Conservation (phyloP, 2,329 filamentous ascomycete genomes). For the Tolypocladium tundrense region DNA sequence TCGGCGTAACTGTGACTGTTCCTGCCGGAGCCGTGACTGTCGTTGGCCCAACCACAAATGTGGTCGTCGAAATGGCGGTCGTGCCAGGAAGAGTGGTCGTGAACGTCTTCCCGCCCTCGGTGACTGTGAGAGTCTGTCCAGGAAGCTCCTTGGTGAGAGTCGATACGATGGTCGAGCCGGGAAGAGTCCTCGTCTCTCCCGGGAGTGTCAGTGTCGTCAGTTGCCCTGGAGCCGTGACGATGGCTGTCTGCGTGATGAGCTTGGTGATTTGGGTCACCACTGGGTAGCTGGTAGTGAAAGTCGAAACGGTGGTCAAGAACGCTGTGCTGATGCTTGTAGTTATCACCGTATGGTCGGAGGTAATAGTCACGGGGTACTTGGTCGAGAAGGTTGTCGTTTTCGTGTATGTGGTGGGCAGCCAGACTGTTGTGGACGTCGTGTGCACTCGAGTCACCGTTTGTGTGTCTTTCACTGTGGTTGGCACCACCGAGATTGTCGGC, state of each 20-base stretch:
- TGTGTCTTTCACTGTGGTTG: slow-evolving; percentile 4
- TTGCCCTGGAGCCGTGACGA: slow-evolving; percentile 4
- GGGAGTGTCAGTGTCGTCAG: slow-evolving; percentile 4
- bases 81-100: slow-evolving; percentile 18
- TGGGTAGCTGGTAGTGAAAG: slow-evolving; percentile 6
- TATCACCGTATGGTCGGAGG: slow-evolving; percentile 6
- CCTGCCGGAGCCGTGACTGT: slow-evolving; percentile 17
- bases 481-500: slow-evolving; percentile 3
- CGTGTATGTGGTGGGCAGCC: slow-evolving; percentile 7
- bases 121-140: slow-evolving; percentile 7
- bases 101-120: slow-evolving; percentile 13
- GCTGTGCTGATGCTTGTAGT: slow-evolving; percentile 6
- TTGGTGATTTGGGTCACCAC: slow-evolving; percentile 6
- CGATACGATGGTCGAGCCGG: neutral
- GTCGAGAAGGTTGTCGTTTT: slow-evolving; percentile 4
- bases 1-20: slow-evolving; percentile 16
- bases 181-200: slow-evolving; percentile 1
- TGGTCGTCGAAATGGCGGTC: slow-evolving; percentile 18
- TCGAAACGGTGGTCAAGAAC: slow-evolving; percentile 5
- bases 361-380: slow-evolving; percentile 8
- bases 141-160: slow-evolving; percentile 2
- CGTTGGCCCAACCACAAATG: slow-evolving; percentile 14
- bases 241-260: slow-evolving; percentile 3
- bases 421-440: slow-evolving; percentile 6
- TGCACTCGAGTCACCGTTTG: slow-evolving; percentile 3